These are phyloP conservation scores for Wickerhamomyces sydowiorum DNA, from an alignment of 805 yeast genomes.

Conservation along the genomic window DNA sequence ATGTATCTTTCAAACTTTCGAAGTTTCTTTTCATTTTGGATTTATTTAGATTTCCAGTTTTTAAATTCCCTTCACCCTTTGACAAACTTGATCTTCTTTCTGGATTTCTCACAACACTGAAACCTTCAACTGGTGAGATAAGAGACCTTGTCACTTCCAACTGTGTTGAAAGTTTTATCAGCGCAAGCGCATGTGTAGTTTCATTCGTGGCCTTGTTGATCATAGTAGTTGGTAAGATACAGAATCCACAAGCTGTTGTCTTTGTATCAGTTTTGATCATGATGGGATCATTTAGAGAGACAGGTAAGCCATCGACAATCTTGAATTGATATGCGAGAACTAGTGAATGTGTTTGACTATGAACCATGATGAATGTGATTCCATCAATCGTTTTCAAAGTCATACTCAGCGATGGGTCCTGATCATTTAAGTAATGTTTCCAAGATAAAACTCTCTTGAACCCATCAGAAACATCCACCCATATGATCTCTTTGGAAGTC, in stretches of 20 bases:
- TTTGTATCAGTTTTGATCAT: slow-evolving; percentile 5
- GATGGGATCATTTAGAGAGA: slow-evolving; percentile 32
- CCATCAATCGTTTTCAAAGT: slow-evolving; percentile 21
- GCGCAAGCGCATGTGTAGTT: background rate
- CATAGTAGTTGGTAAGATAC: slow-evolving; percentile 3
- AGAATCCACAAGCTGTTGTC: slow-evolving; percentile 1
- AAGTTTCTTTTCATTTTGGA: background rate
- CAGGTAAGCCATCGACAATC: slow-evolving; percentile 27
- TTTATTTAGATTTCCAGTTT: no score
- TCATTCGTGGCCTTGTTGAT: background rate
- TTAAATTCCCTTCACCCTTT: no score
- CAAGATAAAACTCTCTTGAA: slow-evolving; percentile 55
- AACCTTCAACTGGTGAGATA: slow-evolving; percentile 6
- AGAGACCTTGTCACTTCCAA: slow-evolving; percentile 4
- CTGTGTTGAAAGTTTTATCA: slow-evolving; percentile 1
- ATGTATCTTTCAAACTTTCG: background rate
- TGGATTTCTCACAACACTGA: background rate
- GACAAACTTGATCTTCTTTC: no score
- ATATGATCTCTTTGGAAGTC: slow-evolving; percentile 60
- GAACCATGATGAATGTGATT: slow-evolving; percentile 17
- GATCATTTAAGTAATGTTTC: slow-evolving; percentile 58
- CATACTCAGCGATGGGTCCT: slow-evolving; percentile 49
- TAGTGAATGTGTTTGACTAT: slow-evolving; percentile 28
- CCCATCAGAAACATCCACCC: slow-evolving; percentile 35
- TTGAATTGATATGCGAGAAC: slow-evolving; percentile 31